phyloP scores from a whole-genome alignment of 495 filamentous ascomycete species.

The Peziza echinospora region DNA sequence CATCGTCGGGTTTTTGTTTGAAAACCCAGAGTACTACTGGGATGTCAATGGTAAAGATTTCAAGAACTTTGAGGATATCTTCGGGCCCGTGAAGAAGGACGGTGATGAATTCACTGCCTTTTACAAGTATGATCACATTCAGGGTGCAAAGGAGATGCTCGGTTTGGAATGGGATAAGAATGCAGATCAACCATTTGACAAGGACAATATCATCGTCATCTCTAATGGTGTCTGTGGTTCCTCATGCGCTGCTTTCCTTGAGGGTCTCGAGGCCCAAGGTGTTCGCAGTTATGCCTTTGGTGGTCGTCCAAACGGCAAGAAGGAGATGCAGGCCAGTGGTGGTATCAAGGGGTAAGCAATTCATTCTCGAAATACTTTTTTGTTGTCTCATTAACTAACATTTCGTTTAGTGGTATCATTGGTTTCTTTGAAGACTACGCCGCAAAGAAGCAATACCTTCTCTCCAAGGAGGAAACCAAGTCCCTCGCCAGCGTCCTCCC shows the following conservation, averaged over 20 bases:
- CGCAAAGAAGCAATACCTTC: not conserved
- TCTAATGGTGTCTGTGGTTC: slow-evolving; percentile 7
- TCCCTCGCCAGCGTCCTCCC: not conserved
- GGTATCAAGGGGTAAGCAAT: slow-evolving; percentile 13
- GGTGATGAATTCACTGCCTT: slow-evolving; percentile 6
- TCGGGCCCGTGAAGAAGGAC: slow-evolving; percentile 5
- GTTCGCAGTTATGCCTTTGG: slow-evolving; percentile 10
- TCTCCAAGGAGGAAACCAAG: not conserved
- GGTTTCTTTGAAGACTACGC: not conserved
- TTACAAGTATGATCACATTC: slow-evolving; percentile 9
- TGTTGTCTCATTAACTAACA: no score
- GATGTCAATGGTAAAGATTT: slow-evolving; percentile 2
- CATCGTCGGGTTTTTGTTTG: not conserved
- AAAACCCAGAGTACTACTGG: not conserved
- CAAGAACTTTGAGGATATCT: slow-evolving; percentile 2
- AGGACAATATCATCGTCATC: slow-evolving; percentile 11
- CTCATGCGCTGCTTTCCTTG: slow-evolving; percentile 5
- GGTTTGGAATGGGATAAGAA: slow-evolving; percentile 4
- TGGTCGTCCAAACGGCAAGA: slow-evolving; percentile 6
- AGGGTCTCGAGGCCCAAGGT: slow-evolving; percentile 6
- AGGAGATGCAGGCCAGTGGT: slow-evolving; percentile 10
- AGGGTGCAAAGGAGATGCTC: slow-evolving; percentile 5
- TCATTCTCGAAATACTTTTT: no score
- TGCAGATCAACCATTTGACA: slow-evolving; percentile 3
- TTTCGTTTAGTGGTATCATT: no score